Conservation (phyloP, 305 asterid genomes). For the Petunia hybrid region DNA sequence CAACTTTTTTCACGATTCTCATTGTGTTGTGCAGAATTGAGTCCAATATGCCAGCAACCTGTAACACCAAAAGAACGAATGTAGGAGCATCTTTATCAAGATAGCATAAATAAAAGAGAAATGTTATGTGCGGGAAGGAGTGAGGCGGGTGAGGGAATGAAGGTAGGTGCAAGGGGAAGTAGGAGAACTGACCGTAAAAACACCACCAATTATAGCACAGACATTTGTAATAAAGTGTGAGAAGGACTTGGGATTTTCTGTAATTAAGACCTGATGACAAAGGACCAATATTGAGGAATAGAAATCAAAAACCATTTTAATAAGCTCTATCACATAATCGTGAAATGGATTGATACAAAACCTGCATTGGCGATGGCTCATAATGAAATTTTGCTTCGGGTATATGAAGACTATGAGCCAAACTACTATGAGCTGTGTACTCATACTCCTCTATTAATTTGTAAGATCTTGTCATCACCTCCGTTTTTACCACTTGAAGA, state of each 20-base stretch:
- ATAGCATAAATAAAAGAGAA: not conserved
- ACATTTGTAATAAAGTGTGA: slow-evolving; percentile 88
- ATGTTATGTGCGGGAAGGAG: not conserved
- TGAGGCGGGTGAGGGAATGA: slow-evolving; percentile 20
- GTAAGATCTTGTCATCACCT: slow-evolving; percentile 86
- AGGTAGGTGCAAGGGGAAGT: not conserved
- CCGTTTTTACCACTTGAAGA: slow-evolving; percentile 95
- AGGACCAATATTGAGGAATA: slow-evolving; percentile 24
- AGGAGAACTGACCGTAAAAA: slow-evolving; percentile 82
- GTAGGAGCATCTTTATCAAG: not conserved
- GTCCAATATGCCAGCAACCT: slow-evolving; percentile 98
- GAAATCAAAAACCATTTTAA: slow-evolving; percentile 20
- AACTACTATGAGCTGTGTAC: slow-evolving; percentile 96
- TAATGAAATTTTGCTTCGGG: slow-evolving; percentile 91
- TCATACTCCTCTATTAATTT: slow-evolving; percentile 89
- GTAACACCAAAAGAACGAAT: slow-evolving; percentile 41
- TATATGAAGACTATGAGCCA: slow-evolving; percentile 73
- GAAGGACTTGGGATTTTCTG: slow-evolving; percentile 82
- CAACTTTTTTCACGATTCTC: slow-evolving; percentile 80
- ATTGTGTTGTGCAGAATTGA: slow-evolving; percentile 76
- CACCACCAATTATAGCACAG: slow-evolving; percentile 97
- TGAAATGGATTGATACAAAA: slow-evolving; percentile 33
- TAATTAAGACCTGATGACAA: slow-evolving; percentile 69
- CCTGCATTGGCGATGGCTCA: slow-evolving; percentile 98
- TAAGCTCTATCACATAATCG: not conserved